Percentiles rank a stretch among this genome's conserved stretches.
Evolutionary conservation across 768 basidiomycete species (phyloP).

Genomic region (Xerocomus brunneocitrinus): DNA sequence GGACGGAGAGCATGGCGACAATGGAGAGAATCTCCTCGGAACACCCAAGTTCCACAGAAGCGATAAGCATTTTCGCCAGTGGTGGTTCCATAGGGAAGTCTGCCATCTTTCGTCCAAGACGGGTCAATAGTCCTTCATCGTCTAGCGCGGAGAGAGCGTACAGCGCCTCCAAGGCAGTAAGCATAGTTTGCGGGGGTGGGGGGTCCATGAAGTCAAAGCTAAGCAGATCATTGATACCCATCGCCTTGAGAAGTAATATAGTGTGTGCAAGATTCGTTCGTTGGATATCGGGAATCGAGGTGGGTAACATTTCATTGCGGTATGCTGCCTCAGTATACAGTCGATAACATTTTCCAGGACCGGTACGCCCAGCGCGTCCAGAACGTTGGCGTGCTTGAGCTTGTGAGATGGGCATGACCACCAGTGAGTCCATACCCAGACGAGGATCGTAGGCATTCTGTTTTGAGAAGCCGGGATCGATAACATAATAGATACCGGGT

Average conservation of each 20-base stretch:
- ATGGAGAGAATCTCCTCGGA: slow-evolving; percentile 97
- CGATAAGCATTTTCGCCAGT: slow-evolving; percentile 95
- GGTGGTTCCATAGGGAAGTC: slow-evolving; percentile 99
- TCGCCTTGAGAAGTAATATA: slow-evolving; percentile 94
- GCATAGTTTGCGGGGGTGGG: slow-evolving; percentile 93
- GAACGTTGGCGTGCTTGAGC: slow-evolving; percentile 94
- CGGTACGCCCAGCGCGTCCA: slow-evolving; percentile 95
- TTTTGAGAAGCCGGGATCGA: slow-evolving; percentile 98
- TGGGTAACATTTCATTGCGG: slow-evolving; percentile 98
- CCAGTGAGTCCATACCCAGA: slow-evolving; percentile 96
- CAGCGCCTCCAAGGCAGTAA: slow-evolving; percentile 90
- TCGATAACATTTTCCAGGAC: slow-evolving; percentile 97
- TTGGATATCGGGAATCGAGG: slow-evolving; percentile 96
- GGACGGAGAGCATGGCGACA: slow-evolving; percentile 96
- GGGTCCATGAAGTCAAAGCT: slow-evolving; percentile 99
- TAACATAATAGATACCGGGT: slow-evolving; percentile 97
- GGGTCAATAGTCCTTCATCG: slow-evolving; percentile 92
- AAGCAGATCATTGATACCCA: slow-evolving; percentile 97
- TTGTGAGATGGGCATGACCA: slow-evolving; percentile 98
- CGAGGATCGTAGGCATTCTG: slow-evolving; percentile 98
- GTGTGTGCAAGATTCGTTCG: slow-evolving; percentile 89
- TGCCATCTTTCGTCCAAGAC: slow-evolving; percentile 97
- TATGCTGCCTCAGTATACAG: slow-evolving; percentile 98
- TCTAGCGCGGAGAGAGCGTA: slow-evolving; percentile 96
- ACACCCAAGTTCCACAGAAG: slow-evolving; percentile 94